phyloP scores from a whole-genome alignment of 768 basidiomycete genomes.

The Tylopilus subfusipes region DNA sequence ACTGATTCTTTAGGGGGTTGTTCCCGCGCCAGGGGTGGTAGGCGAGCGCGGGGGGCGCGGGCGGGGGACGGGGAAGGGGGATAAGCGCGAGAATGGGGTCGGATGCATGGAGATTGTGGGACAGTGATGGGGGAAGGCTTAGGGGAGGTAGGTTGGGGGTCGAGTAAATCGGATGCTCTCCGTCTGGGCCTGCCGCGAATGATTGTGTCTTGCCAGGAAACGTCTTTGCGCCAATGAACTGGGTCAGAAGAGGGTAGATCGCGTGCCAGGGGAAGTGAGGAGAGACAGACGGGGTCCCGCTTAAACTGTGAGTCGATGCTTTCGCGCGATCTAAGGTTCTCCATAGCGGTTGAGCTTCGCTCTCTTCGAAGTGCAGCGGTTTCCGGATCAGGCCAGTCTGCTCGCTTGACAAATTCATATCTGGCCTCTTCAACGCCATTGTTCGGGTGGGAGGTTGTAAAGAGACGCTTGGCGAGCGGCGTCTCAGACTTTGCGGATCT shows the following conservation, averaged over 20 bases:
- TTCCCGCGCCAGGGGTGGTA: constrained; percentile 29
- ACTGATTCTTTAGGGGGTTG: too few species aligned
- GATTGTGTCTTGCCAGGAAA: constrained; percentile 37
- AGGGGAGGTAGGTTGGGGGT: constrained; percentile 31
- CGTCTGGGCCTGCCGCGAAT: constrained; percentile 63
- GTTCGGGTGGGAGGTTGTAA: constrained; percentile 37
- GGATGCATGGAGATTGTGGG: constrained; percentile 40
- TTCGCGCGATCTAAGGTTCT: constrained; percentile 55
- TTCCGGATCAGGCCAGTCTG: constrained; percentile 84
- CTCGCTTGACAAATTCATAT: constrained; percentile 79
- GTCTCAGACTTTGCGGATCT: constrained; percentile 26
- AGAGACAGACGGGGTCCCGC: constrained; percentile 23
- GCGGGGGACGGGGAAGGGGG: constrained; percentile 53
- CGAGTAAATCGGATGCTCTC: constrained; percentile 43
- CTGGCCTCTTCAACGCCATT: constrained; percentile 62
- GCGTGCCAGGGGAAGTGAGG: constrained; percentile 36
- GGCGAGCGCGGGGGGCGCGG: constrained; percentile 38
- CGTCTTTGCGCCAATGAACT: constrained; percentile 56
- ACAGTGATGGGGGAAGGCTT: constrained; percentile 19
- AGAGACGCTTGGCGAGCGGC: constrained; percentile 29
- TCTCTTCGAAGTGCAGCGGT: constrained; percentile 65
- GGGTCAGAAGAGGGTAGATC: constrained; percentile 48
- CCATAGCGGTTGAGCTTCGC: constrained; percentile 59
- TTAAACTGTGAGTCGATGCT: constrained; percentile 22
- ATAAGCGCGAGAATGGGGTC: constrained; percentile 44